Base-by-base conservation (phyloP, 129 eudicot species). In the Lactuca sativa region DNA sequence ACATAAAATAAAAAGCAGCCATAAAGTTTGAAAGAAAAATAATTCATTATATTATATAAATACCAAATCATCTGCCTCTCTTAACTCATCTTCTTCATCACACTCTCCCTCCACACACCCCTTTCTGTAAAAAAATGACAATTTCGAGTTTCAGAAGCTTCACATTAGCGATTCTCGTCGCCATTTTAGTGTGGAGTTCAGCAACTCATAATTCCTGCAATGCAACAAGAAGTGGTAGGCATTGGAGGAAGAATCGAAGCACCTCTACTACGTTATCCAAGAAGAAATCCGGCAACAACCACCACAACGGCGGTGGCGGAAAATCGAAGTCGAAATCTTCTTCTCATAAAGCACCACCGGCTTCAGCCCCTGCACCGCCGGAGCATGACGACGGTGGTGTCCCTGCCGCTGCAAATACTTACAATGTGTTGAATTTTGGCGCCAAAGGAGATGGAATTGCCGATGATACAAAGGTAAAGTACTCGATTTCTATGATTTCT, bases 391-490 rank as follows among this genome's bases (percentile, higher is more conserved):
- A 43, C 61, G 74, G 66, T 33, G 70, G 16, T 58, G 53, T 54
- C 10, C 68, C 82, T 17, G 56, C 56, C 17, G 71, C 73, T n/a
- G 51, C 59, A 5, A 62, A 58, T 9, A 79, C 58, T 3, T 85
- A 77, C 62, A 81, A 78, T 79, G 96, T 89, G 81, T 8, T 81
- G 72, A 82, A 82, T 67, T 89, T 78, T 79, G 96, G 96, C 10
- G 96, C 96, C 62, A 83, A 83, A 72, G 96, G 96, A 9, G 92
- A 89, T 74, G 96, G 92, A 59, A 64, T 0, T 54, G 75, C 79
- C 2, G 96, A 89, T 83, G 96, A 89, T 59, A 89, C 96, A 33
- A 86, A 89, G 88, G 96, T 89, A 72, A 67, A 8, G 40, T 9
- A 33, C n/a, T 67, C 60, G 30, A 47, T 0, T 47, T 47, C 52